A percentile compares a stretch with the other conserved stretches of the same genome.
Conservation (phyloP, 768 basidiomycete species). For the Pisolithus microcarpus region DNA sequence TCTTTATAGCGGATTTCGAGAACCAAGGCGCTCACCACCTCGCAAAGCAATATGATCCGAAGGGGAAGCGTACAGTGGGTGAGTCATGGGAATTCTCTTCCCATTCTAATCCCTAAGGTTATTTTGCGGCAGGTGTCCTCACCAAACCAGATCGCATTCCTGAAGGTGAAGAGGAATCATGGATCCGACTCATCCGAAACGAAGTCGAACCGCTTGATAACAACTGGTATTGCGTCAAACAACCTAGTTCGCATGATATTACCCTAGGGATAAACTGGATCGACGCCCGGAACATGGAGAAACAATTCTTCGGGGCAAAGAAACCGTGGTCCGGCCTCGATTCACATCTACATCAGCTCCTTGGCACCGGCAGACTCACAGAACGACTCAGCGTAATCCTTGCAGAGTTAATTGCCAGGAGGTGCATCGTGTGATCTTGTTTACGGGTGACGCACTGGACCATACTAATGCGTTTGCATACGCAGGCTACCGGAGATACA, state of each 20-base stretch:
- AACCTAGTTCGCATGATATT: constrained; percentile 26
- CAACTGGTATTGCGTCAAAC: constrained; percentile 36
- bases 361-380: constrained; percentile 52
- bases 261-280: constrained; percentile 39
- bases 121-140: constrained; percentile 46
- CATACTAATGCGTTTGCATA: background rate
- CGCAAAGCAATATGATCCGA: constrained; percentile 51
- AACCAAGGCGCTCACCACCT: constrained; percentile 71
- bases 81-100: constrained; percentile 45
- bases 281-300: constrained; percentile 51
- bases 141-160: constrained; percentile 64
- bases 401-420: constrained; percentile 53
- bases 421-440: constrained; percentile 32
- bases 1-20: constrained; percentile 66
- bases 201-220: constrained; percentile 31
- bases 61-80: constrained; percentile 68
- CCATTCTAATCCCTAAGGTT: constrained; percentile 24
- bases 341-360: constrained; percentile 38
- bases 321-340: constrained; percentile 53
- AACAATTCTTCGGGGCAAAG: constrained; percentile 47
- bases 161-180: constrained; percentile 24
- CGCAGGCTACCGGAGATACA: constrained; percentile 56
- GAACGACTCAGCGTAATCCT: constrained; percentile 52
- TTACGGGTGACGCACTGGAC: too few species aligned
- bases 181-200: constrained; percentile 53